Percentiles rank a stretch among this genome's conserved stretches.
Conservation (phyloP, 352 stramenopile genomes). For the Globisporangium solare region DNA sequence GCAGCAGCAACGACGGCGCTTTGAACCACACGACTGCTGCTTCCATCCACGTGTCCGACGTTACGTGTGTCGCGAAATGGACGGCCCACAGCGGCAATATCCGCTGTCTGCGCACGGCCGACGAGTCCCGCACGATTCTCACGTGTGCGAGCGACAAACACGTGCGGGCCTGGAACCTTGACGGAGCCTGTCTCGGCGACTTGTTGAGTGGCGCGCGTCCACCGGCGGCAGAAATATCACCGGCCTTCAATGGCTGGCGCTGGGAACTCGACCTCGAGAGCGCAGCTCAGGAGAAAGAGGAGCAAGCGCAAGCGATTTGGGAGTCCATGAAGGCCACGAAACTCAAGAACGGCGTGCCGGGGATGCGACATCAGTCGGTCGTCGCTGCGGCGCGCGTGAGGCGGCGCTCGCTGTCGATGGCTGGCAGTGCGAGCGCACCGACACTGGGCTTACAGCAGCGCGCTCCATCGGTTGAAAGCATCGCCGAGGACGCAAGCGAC, state of each 20-base stretch:
- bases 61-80: slow-evolving; percentile 45
- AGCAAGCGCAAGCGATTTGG: slow-evolving; percentile 59
- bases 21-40: neutral
- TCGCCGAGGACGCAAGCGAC: neutral
- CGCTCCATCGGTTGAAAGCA: no score
- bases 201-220: slow-evolving; percentile 17
- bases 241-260: slow-evolving; percentile 21
- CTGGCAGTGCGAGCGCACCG: slow-evolving; percentile 22
- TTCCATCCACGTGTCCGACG: slow-evolving; percentile 16
- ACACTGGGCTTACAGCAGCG: slow-evolving; percentile 7
- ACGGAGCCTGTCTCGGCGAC: slow-evolving; percentile 34
- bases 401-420: slow-evolving; percentile 5
- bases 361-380: slow-evolving; percentile 19
- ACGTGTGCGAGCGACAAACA: slow-evolving; percentile 65
- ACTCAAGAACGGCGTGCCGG: slow-evolving; percentile 19
- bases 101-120: slow-evolving; percentile 43
- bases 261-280: slow-evolving; percentile 44
- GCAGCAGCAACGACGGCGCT: slow-evolving; percentile 7
- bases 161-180: slow-evolving; percentile 53
- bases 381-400: slow-evolving; percentile 16
- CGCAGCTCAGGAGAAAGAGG: slow-evolving; percentile 30
- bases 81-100: slow-evolving; percentile 50
- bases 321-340: slow-evolving; percentile 46
- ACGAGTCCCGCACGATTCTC: slow-evolving; percentile 50
- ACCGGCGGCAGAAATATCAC: neutral